Evolutionary conservation across 108 stramenopile species (phyloP).

Genomic region (Cylindrotheca closterium): DNA sequence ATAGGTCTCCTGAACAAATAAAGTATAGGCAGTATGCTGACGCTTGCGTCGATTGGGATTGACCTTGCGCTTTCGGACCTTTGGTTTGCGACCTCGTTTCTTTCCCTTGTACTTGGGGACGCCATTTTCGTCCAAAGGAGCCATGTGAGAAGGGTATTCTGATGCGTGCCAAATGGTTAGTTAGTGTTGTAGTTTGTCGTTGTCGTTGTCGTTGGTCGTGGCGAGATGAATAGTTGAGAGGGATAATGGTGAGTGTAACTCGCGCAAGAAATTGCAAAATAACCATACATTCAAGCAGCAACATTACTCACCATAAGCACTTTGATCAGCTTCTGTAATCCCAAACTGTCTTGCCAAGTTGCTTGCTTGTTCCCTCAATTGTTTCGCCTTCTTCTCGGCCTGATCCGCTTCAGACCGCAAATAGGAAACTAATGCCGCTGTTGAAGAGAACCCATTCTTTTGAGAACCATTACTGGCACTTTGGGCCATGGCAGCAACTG

Average conservation of each 20-base stretch:
- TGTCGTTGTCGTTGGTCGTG: too few species aligned
- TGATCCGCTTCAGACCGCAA: conserved; percentile 45
- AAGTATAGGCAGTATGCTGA: conserved; percentile 49
- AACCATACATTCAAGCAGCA: neutral
- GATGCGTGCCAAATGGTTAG: neutral
- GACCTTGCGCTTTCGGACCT: conserved; percentile 34
- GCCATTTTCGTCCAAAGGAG: conserved; percentile 52
- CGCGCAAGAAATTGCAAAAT: neutral
- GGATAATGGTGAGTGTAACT: neutral
- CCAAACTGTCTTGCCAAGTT: conserved; percentile 31
- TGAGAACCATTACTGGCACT: neutral
- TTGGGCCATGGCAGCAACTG: conserved; percentile 11
- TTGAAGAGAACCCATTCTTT: conserved; percentile 10
- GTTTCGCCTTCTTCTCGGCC: conserved; percentile 39
- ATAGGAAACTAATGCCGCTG: conserved; percentile 29
- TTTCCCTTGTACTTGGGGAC: conserved; percentile 56
- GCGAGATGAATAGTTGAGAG: neutral
- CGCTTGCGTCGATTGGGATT: conserved; percentile 47
- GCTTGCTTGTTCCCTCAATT: conserved; percentile 38
- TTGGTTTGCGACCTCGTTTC: conserved; percentile 57
- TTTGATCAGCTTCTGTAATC: conserved; percentile 23
- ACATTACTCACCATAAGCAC: conserved; percentile 25
- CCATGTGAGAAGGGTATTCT: conserved; percentile 29
- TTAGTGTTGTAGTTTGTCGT: too few species aligned
- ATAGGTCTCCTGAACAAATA: conserved; percentile 48